phyloP scores from a whole-genome alignment of 2,329 filamentous ascomycete species.

The Aspergillus sp. region DNA sequence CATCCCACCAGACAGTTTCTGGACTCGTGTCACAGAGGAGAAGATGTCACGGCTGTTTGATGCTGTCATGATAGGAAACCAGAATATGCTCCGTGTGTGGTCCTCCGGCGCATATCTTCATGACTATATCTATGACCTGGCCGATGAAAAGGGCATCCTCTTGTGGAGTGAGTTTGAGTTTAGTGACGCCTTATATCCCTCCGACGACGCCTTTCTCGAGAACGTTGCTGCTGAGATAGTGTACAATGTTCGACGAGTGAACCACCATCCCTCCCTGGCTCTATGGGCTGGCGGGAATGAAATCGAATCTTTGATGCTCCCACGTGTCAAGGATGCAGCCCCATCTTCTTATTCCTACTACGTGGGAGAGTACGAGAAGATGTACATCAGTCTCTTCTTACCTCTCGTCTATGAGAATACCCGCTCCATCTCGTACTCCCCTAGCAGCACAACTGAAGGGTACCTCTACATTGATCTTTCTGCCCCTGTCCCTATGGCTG shows the following conservation, averaged over 20 bases:
- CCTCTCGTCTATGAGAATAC: conserved; percentile 61
- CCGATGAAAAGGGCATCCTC: conserved; percentile 62
- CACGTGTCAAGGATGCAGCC: conserved; percentile 44
- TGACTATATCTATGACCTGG: conserved; percentile 65
- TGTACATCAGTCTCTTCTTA: conserved; percentile 59
- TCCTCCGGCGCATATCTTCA: conserved; percentile 61
- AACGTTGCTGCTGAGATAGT: conserved; percentile 59
- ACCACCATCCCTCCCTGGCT: conserved; percentile 61
- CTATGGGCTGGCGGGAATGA: conserved; percentile 62
- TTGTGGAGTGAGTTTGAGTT: conserved; percentile 68
- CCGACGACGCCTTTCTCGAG: conserved; percentile 55
- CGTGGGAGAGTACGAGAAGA: conserved; percentile 57
- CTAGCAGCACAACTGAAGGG: conserved; percentile 62
- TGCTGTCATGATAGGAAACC: conserved; percentile 59
- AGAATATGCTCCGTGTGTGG: conserved; percentile 68
- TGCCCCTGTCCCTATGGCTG: conserved; percentile 54
- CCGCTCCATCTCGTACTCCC: conserved; percentile 62
- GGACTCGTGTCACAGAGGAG: conserved; percentile 59
- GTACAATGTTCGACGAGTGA: conserved; percentile 63
- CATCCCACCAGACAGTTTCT: conserved; percentile 64
- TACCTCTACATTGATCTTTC: conserved; percentile 59
- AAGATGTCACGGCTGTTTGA: conserved; percentile 58
- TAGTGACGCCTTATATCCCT: conserved; percentile 62
- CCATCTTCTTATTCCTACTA: conserved; percentile 50
- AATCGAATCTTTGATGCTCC: conserved; percentile 59